Base-by-base conservation (phyloP, 2,329 filamentous ascomycete species). In the Apiospora saccharicola region DNA sequence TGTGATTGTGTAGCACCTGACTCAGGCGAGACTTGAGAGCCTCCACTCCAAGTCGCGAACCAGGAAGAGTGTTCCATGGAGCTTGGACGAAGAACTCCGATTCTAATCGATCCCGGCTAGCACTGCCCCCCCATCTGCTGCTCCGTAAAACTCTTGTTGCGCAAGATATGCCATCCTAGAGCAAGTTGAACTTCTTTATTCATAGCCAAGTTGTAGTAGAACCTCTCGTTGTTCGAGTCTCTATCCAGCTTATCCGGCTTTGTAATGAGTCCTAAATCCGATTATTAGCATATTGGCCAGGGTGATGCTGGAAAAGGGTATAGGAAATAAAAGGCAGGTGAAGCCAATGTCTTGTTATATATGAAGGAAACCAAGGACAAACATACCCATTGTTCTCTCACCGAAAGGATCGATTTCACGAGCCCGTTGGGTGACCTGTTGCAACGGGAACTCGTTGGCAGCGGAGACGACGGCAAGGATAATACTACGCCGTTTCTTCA, bases 401-500 rank as follows among this genome's bases (percentile, higher is more conserved):
- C 84, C 83, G 7, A 82, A 73, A 12, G 78, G 74, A 67, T 76
- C 70, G 4, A 73, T 44, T 3, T 53, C 46, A 1, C 86, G 83
- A n/a, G 87, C 82, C 68, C 84, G 75, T 12, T 86, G 81, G 0
- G 88, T 81, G 5, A 93, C 86, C 22, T 84, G 81, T 75, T 93
- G 90, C 26, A 89, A 86, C 13, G 87, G 86, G 74, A 86, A 86
- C 61, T 92, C 87, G 46, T 83, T 85, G 47, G 86, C 86, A 0
- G 88, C 88, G 0, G 85, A 87, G 0, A 91, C 83, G 0, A 90
- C 86, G 0, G 88, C 86, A 0, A 92, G 81, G 1, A 91, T 89
- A 72, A 92, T 90, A 75, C 85, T 91, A 1, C 88, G 81, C 0
- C 81, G 80, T 10, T 86, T 83, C 24, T 78, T 76, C 82, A 92